phyloP scores from a whole-genome alignment of 305 asterid species.

The Fraxinus floribunda region DNA sequence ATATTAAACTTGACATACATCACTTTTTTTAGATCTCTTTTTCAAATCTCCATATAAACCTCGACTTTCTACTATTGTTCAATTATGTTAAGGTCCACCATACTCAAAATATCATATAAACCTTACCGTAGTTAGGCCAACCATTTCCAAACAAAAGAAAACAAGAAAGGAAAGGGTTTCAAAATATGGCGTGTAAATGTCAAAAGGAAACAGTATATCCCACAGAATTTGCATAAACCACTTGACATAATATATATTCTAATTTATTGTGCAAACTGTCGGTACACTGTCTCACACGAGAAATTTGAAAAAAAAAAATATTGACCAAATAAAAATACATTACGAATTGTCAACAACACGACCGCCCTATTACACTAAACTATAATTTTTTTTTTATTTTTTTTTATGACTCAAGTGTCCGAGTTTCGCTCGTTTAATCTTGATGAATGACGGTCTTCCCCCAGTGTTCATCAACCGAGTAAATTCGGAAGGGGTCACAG shows the following conservation, averaged over 20 bases:
- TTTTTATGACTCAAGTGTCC: no score
- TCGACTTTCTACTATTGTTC: not conserved
- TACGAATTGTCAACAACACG: not conserved
- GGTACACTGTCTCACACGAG: not conserved
- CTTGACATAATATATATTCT: not conserved
- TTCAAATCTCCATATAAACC: not conserved
- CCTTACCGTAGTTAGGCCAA: not conserved
- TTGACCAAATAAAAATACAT: not conserved
- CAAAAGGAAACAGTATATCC: not conserved
- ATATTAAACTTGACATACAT: not conserved
- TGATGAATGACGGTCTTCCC: no score
- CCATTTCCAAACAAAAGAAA: not conserved
- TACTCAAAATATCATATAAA: slow-evolving; percentile 7
- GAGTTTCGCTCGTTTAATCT: no score
- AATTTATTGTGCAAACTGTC: not conserved
- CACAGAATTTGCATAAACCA: slow-evolving; percentile 2
- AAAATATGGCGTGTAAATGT: not conserved
- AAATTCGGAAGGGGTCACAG: no score
- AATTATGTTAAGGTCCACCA: not conserved
- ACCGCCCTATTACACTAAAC: not conserved
- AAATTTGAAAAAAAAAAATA: not conserved
- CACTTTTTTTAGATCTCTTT: not conserved
- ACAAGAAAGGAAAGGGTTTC: not conserved
- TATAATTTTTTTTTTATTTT: no score
- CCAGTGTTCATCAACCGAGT: no score